phyloP scores from a whole-genome alignment of 768 basidiomycete species.

The Tylopilus sp. region DNA sequence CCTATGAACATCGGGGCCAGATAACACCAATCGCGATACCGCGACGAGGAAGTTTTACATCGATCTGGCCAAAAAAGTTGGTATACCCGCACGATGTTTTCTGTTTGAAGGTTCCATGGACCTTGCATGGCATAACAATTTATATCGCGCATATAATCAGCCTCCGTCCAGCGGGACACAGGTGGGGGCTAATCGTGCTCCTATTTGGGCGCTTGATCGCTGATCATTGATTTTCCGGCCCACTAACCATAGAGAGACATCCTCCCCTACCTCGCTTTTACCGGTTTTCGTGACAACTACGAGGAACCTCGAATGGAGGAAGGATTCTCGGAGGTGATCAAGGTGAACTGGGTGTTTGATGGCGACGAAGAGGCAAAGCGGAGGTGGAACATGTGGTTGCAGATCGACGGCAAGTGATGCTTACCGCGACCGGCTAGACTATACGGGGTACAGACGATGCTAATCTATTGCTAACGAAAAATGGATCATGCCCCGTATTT shows the following conservation, averaged over 20 bases:
- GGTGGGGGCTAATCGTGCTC: slow-evolving; percentile 2
- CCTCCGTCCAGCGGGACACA: slow-evolving; percentile 36
- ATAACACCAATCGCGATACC: slow-evolving; percentile 87
- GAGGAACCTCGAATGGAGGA: slow-evolving; percentile 67
- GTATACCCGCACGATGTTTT: slow-evolving; percentile 64
- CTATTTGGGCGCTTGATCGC: background rate
- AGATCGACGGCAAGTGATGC: slow-evolving; percentile 64
- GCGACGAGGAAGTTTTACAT: slow-evolving; percentile 70
- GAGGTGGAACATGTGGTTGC: slow-evolving; percentile 85
- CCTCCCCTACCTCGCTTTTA: slow-evolving; percentile 59
- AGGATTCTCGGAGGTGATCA: slow-evolving; percentile 74
- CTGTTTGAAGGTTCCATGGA: slow-evolving; percentile 73
- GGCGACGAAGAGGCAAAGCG: slow-evolving; percentile 68
- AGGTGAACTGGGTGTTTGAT: slow-evolving; percentile 77
- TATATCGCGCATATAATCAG: slow-evolving; percentile 74
- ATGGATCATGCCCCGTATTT: slow-evolving; percentile 1
- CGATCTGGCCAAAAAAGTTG: slow-evolving; percentile 54
- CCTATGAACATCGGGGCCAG: slow-evolving; percentile 36
- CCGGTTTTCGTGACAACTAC: slow-evolving; percentile 53
- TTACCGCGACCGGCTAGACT: background rate
- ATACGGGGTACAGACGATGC: background rate
- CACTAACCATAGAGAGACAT: slow-evolving; percentile 46
- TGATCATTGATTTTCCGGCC: background rate
- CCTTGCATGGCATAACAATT: slow-evolving; percentile 90
- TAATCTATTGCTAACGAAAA: slow-evolving; percentile 5